phyloP scores from a whole-genome alignment of 495 filamentous ascomycete species.

The Cercophora newfieldiana region DNA sequence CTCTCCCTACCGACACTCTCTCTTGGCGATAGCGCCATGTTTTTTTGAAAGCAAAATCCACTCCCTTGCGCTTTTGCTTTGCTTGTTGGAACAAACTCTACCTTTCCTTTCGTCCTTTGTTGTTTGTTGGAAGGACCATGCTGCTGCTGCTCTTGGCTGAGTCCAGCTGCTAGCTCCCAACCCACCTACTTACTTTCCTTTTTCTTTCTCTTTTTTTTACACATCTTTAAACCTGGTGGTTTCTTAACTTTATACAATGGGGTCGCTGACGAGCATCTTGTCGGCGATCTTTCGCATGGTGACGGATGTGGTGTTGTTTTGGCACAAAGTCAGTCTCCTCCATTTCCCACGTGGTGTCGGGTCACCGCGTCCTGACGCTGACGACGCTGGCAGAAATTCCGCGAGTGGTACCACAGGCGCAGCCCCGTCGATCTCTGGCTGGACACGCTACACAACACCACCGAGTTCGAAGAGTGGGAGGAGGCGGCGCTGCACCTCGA shows the following conservation, averaged over 20 bases:
- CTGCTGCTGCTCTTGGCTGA: background rate
- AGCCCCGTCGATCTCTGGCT: slow-evolving; percentile 55
- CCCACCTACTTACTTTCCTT: background rate
- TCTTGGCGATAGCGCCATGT: background rate
- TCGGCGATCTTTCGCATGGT: slow-evolving; percentile 54
- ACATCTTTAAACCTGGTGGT: background rate
- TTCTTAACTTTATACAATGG: slow-evolving; percentile 28
- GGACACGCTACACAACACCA: slow-evolving; percentile 60
- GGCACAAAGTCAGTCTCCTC: slow-evolving; percentile 56
- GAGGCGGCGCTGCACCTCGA: slow-evolving; percentile 77
- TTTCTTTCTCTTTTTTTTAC: background rate
- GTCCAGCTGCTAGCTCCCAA: background rate
- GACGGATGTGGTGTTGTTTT: slow-evolving; percentile 63
- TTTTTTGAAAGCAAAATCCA: background rate
- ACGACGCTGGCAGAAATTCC: slow-evolving; percentile 18
- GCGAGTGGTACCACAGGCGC: slow-evolving; percentile 54
- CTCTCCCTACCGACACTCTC: background rate
- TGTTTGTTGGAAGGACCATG: background rate
- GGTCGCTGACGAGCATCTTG: slow-evolving; percentile 36
- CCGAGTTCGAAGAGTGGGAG: slow-evolving; percentile 81
- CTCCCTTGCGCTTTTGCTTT: background rate
- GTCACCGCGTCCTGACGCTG: background rate
- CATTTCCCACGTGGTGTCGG: background rate
- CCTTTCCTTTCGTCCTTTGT: background rate
- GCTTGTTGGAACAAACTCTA: background rate